Conservation (phyloP, 306 rosid genomes). For the Dalbergia cultrata region DNA sequence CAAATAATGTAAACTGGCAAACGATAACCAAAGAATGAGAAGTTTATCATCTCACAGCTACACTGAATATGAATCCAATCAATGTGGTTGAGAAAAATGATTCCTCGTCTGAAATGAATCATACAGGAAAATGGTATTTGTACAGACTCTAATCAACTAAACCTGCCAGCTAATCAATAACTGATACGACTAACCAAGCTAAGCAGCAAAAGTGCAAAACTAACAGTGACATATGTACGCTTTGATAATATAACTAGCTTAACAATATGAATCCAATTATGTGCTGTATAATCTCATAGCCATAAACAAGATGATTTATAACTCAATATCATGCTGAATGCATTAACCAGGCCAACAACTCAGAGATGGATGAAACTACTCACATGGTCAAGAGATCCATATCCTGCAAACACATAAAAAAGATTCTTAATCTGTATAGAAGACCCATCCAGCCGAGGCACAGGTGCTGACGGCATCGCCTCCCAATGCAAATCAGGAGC, state of each 20-base stretch:
- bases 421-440: slow-evolving; percentile 74
- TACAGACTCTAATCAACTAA: no score
- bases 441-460: slow-evolving; percentile 89
- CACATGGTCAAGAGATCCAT: slow-evolving; percentile 73
- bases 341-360: slow-evolving; percentile 1
- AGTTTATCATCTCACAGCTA: not conserved
- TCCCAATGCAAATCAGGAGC: slow-evolving; percentile 89
- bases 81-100: not conserved
- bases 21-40: not conserved
- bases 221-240: no score
- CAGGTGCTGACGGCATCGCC: slow-evolving; percentile 81
- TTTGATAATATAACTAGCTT: no score
- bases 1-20: not conserved
- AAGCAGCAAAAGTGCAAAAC: no score
- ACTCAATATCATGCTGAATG: not conserved
- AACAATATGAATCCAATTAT: not conserved
- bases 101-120: no score
- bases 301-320: not conserved
- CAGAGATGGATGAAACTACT: slow-evolving; percentile 40
- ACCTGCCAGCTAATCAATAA: no score
- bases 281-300: slow-evolving; percentile 1
- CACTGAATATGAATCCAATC: not conserved
- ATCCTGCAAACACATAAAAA: slow-evolving; percentile 84
- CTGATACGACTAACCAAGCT: no score
- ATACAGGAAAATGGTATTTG: no score